Evolutionary conservation across 768 basidiomycete species (phyloP).

Genomic region (Boletus sp.): DNA sequence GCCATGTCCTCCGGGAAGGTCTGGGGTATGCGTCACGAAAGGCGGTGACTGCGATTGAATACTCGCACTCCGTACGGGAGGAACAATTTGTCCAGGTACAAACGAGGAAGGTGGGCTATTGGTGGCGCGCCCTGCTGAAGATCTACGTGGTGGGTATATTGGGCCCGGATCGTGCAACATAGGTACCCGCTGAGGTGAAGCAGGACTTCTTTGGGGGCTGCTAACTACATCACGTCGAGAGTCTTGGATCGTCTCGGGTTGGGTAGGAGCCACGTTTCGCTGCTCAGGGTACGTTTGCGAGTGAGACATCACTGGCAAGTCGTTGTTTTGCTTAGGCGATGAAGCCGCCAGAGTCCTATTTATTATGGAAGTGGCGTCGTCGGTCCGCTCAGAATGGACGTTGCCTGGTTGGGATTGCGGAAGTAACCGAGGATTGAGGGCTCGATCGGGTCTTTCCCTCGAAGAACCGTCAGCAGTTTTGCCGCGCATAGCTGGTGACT

Average conservation of each 20-base stretch:
- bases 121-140: slow-evolving; percentile 18
- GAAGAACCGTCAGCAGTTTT: background rate
- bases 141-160: slow-evolving; percentile 23
- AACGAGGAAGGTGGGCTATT: slow-evolving; percentile 34
- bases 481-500: slow-evolving; percentile 16
- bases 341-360: background rate
- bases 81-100: slow-evolving; percentile 35
- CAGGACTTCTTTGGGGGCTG: slow-evolving; percentile 2
- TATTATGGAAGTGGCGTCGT: background rate
- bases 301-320: background rate
- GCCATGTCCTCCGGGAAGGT: slow-evolving; percentile 18
- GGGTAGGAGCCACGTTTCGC: background rate
- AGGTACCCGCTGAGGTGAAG: slow-evolving; percentile 17
- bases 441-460: slow-evolving; percentile 23
- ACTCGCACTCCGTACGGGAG: slow-evolving; percentile 40
- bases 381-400: background rate
- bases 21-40: slow-evolving; percentile 22
- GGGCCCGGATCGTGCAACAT: slow-evolving; percentile 18
- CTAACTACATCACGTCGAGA: slow-evolving; percentile 1
- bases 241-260: slow-evolving; percentile 3
- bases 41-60: slow-evolving; percentile 26
- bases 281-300: slow-evolving; percentile 6
- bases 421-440: slow-evolving; percentile 16
- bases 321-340: slow-evolving; percentile 3
- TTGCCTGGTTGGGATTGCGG: slow-evolving; percentile 1